phyloP scores from a whole-genome alignment of 1,284 basidiomycete genomes.

The Schizophyllum commune region DNA sequence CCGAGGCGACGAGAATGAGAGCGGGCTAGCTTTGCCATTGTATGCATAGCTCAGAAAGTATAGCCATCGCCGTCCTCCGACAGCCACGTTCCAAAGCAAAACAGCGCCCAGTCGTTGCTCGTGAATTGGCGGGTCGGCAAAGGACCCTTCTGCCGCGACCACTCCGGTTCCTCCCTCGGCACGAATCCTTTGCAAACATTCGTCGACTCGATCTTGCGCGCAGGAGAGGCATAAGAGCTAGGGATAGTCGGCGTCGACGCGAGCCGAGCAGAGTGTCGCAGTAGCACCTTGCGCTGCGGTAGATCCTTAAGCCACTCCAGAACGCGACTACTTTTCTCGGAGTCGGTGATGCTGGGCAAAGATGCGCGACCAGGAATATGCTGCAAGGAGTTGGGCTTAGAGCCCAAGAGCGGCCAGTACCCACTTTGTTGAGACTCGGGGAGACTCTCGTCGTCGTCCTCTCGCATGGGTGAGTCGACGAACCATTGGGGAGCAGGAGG shows the following conservation, averaged over 20 bases:
- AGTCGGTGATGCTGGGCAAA: background rate
- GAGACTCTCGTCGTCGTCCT: background rate
- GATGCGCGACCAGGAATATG: background rate
- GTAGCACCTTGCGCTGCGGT: background rate
- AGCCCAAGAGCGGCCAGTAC: background rate
- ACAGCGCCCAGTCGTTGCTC: background rate
- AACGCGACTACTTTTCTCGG: background rate
- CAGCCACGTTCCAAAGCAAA: background rate
- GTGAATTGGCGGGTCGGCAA: background rate
- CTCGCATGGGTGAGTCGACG: background rate
- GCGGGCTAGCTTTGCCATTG: too few species aligned
- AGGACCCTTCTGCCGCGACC: background rate
- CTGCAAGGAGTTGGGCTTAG: background rate
- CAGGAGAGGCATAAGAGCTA: background rate
- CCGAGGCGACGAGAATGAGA: too few species aligned
- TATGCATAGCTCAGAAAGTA: too few species aligned
- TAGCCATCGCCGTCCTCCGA: too few species aligned
- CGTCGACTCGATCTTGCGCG: background rate
- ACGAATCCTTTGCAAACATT: background rate
- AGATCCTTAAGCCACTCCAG: background rate
- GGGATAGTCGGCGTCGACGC: background rate
- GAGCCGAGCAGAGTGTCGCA: too few species aligned
- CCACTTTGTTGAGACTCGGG: background rate
- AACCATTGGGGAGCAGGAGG: background rate
- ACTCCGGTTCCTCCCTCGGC: background rate